Conservation (phyloP, 2,329 filamentous ascomycete species). For the Sclerotinia glacialis region DNA sequence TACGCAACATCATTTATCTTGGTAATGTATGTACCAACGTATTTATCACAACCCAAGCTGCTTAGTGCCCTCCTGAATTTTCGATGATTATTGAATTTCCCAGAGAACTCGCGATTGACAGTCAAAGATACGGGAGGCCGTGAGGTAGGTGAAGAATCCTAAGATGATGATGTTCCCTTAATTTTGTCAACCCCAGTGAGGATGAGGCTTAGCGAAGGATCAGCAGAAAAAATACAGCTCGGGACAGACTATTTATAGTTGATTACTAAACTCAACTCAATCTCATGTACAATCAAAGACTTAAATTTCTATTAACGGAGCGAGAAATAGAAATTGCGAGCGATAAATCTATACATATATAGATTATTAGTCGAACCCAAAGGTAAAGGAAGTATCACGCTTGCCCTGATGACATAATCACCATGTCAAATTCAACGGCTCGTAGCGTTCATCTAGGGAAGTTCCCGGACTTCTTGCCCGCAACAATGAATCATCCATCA, state of each 20-base stretch:
- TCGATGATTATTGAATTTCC: not conserved
- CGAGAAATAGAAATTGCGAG: no score
- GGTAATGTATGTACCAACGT: not conserved
- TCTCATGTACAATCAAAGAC: not conserved
- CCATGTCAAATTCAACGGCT: not conserved
- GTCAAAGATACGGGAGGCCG: not conserved
- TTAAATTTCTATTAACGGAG: no score
- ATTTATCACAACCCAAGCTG: not conserved
- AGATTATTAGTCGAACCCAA: no score
- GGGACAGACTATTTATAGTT: not conserved
- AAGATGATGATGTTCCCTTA: no score
- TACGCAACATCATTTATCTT: not conserved
- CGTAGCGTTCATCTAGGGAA: not conserved
- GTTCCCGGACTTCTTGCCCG: not conserved
- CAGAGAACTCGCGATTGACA: not conserved
- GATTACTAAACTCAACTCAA: not conserved
- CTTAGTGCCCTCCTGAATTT: not conserved
- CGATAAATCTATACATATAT: no score
- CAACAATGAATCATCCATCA: not conserved
- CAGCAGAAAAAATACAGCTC: not conserved
- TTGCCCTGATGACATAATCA: not conserved
- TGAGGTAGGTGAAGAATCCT: not conserved
- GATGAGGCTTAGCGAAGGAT: constrained; percentile 8
- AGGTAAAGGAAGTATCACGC: not conserved
- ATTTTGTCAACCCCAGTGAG: not conserved